Conservation (phyloP, 2,329 filamentous ascomycete species). For the Sarocladium kiliense region DNA sequence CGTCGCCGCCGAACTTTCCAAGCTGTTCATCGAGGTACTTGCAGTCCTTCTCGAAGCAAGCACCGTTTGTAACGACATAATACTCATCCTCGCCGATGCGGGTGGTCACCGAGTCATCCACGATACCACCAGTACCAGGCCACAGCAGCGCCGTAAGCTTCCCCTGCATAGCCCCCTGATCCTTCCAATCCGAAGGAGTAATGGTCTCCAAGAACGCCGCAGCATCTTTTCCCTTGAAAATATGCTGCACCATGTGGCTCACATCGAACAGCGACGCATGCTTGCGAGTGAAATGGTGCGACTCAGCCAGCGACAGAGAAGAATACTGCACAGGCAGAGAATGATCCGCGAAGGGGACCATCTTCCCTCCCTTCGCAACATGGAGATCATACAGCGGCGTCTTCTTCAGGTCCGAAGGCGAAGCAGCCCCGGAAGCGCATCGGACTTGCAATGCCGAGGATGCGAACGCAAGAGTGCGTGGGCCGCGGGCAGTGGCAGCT, state of each 20-base stretch:
- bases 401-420: slow-evolving; percentile 39
- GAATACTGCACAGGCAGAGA: slow-evolving; percentile 89
- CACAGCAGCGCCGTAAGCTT: slow-evolving; percentile 82
- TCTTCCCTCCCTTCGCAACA: slow-evolving; percentile 74
- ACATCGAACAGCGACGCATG: slow-evolving; percentile 94
- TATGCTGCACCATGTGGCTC: slow-evolving; percentile 92
- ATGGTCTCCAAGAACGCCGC: slow-evolving; percentile 76
- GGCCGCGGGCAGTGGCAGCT: background rate
- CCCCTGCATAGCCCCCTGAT: slow-evolving; percentile 62
- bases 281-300: slow-evolving; percentile 83
- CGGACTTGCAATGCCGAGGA: slow-evolving; percentile 14
- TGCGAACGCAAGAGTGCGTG: background rate
- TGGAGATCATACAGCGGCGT: slow-evolving; percentile 79
- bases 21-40: slow-evolving; percentile 71
- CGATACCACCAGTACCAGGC: slow-evolving; percentile 77
- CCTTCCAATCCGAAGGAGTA: slow-evolving; percentile 68
- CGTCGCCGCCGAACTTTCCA: slow-evolving; percentile 45
- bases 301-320: slow-evolving; percentile 71
- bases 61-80: slow-evolving; percentile 95
- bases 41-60: slow-evolving; percentile 82
- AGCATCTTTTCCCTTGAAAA: slow-evolving; percentile 75
- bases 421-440: slow-evolving; percentile 21
- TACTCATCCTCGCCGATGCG: slow-evolving; percentile 68
- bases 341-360: slow-evolving; percentile 94
- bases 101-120: slow-evolving; percentile 91